Evolutionary conservation across 1,284 basidiomycete genomes (phyloP), one percentile per base, ranked within the genome.

Genomic region (Cryptococcus sp.): DNA sequence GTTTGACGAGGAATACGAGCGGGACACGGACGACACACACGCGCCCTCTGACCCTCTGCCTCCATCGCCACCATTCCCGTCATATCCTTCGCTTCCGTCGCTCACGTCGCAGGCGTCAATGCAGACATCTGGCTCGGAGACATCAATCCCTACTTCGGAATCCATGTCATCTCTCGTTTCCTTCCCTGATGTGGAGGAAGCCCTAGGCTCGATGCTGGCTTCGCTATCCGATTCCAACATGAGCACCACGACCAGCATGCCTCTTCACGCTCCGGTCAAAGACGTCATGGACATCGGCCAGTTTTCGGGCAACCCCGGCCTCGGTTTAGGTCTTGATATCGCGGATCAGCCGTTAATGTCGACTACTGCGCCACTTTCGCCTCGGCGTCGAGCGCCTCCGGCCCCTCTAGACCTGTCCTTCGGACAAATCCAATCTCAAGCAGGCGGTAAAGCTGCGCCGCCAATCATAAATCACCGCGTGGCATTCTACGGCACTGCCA

Each of bases 101-200:
- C 64, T 73, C 15, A 57, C 55, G 10, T 73, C 71, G 1, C 56
- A 60, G 11, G 55, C 53, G 7, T 68, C 70, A 2, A 58, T 72
- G 46, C 64, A 63, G 5, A 69, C 70, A n/a, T 68, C 64, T 3
- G 54, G 41, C 40, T 68, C 68, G 6, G 63, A 65, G 10, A 49
- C 54, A 20, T 68, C 66, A 15, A 59, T 71, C 35, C 52, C 47
- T 1, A 55, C 58, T 8, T 67, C 62, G 4, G 54, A 57, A 13
- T 65, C 66, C 16, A 53, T 51, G 47, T 59, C 62, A 16, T 70
- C 69, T 11, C 47, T 73, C 25, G 58, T 55, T 8, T 72, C 71
- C 5, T 72, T 70, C 53, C 70, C 72, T 15, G 76, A 77, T 57
- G 67, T 71, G 1, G 74, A 75, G 45, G 70, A 73, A 48, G 67